These are phyloP conservation scores for Blumeriella jaapii DNA, from an alignment of 2,329 filamentous ascomycete species.

Conservation along the genomic window DNA sequence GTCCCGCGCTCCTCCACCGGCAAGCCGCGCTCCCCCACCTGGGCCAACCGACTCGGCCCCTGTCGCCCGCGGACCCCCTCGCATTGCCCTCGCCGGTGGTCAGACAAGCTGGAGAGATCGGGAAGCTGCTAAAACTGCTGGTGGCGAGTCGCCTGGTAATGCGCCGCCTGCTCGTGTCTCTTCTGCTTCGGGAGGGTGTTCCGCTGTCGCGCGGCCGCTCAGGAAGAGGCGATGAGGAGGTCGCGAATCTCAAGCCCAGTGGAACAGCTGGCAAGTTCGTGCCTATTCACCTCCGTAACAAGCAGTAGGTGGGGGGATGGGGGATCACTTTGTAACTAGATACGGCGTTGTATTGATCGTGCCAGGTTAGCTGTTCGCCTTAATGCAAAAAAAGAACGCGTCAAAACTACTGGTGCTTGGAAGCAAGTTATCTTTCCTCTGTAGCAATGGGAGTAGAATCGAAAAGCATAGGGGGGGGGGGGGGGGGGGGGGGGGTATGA, in stretches of 20 bases:
- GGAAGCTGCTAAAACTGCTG: conserved; percentile 36
- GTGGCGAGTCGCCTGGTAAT: conserved; percentile 21
- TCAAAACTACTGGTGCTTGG: too few relatives aligned
- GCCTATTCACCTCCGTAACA: conserved; percentile 35
- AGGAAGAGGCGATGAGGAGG: conserved; percentile 31
- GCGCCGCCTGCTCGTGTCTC: conserved; percentile 20
- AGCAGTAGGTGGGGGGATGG: conserved; percentile 4
- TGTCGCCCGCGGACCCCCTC: conserved; percentile 36
- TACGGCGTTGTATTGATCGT: conserved; percentile 6
- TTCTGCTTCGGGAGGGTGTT: conserved; percentile 29
- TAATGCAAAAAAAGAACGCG: conserved; percentile 2
- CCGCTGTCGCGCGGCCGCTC: conserved; percentile 35
- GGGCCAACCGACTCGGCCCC: conserved; percentile 34
- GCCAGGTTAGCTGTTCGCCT: conserved; percentile 4
- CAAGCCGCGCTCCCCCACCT: conserved; percentile 22
- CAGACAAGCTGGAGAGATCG: conserved; percentile 48
- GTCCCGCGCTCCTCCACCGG: conserved; percentile 18
- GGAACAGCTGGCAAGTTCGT: conserved; percentile 49
- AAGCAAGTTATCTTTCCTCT: too few relatives aligned
- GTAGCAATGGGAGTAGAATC: too few relatives aligned
- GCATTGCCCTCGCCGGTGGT: conserved; percentile 40
- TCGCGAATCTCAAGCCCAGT: conserved; percentile 39
- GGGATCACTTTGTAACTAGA: conserved; percentile 6
- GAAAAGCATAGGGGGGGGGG: too few relatives aligned
- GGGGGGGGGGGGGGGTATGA: too few relatives aligned